phyloP scores from a whole-genome alignment of 2,329 filamentous ascomycete species.

The Sporothrix humicola region DNA sequence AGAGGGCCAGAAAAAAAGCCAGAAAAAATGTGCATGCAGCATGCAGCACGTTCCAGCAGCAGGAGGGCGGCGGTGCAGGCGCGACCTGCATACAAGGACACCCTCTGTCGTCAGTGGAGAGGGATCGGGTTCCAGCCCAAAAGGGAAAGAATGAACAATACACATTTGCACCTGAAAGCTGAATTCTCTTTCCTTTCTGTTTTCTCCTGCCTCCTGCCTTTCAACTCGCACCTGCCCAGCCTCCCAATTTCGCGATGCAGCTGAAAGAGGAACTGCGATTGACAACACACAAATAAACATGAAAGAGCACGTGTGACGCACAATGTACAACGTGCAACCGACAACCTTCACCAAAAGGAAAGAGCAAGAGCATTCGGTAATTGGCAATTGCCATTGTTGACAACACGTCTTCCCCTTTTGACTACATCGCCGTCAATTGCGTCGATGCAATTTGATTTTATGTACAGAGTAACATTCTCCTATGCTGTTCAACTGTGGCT shows the following conservation, averaged over 20 bases:
- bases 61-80: constrained; percentile 35
- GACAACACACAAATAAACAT: not conserved
- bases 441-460: not conserved
- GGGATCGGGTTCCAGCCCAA: constrained; percentile 22
- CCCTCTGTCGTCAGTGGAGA: constrained; percentile 16
- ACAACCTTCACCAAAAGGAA: not conserved
- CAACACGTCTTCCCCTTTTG: not conserved
- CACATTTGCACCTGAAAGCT: constrained; percentile 11
- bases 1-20: constrained; percentile 7
- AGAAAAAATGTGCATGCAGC: constrained; percentile 6
- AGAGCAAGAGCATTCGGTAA: not conserved
- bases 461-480: not conserved
- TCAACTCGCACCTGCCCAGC: not conserved
- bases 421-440: not conserved
- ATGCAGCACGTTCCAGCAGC: constrained; percentile 34
- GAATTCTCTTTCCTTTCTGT: not conserved
- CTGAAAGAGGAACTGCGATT: constrained; percentile 18
- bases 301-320: not conserved
- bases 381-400: not conserved
- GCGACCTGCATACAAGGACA: constrained; percentile 34
- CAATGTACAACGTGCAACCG: too few species aligned
- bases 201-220: constrained; percentile 5
- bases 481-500: not conserved
- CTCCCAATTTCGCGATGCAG: constrained; percentile 23
- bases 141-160: constrained; percentile 26